Evolutionary conservation across 805 yeast species (phyloP), one percentile per base, ranked within the genome.

Genomic region (Wickerhamiella brachini): DNA sequence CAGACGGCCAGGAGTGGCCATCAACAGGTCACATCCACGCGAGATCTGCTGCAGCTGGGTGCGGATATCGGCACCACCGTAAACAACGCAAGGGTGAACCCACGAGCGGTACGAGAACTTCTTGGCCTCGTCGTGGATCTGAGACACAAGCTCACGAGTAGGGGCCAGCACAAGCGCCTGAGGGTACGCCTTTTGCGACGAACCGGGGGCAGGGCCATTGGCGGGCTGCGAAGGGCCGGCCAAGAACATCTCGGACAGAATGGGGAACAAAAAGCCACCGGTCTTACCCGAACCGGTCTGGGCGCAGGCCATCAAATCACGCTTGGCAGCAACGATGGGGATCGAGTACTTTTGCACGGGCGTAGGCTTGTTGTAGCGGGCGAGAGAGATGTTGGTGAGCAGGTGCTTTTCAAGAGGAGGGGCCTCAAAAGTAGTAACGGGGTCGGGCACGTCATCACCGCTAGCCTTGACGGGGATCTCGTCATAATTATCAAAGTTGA

Each of bases 211-310:
- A 62, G 77, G 78, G 24, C 56, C 56, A 53, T 70, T 75, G 49
- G 79, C 75, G 41, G 76, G 71, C 53, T 78, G 74, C 53, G 85
- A 76, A 51, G 98, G 98, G 50, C 98, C 98, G 62, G 75, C 78
- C 68, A 78, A 73, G 73, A 83, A 93, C 55, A 94, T 85, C 73
- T 88, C 88, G 47, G 95, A 84, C 62, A 93, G 77, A 51, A 93
- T 95, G 57, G 99, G 98, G 85, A 93, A 93, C 67, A 93, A 75
- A 78, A 93, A 93, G 59, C 98, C 99, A 78, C 97, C 98, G 66
- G 99, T 93, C 75, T 93, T 93, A 79, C 99, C 99, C 53, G 97
- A 89, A 83, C 95, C 95, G 60, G 95, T 86, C 75, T 87, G 95
- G 54, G 95, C 95, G 79, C 95, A 87, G 38, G 95, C 95, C 95